These are phyloP conservation scores for Phytopythium chamaehyphon DNA, from an alignment of 352 stramenopile genomes.

Conservation along the genomic window DNA sequence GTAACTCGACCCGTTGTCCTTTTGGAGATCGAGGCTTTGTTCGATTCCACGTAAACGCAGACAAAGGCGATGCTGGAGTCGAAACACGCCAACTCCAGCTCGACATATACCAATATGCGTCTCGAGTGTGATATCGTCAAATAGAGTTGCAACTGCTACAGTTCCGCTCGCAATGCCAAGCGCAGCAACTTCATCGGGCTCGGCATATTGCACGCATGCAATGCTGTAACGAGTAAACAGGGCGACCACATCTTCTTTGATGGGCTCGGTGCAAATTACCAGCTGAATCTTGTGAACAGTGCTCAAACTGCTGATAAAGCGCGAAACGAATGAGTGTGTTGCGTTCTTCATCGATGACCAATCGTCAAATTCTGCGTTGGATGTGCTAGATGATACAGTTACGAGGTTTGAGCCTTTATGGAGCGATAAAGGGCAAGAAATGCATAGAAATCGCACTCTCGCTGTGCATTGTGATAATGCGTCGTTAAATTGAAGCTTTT, in stretches of 20 bases:
- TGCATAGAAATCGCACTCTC: conserved; percentile 33
- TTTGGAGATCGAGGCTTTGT: not conserved
- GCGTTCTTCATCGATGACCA: conserved; percentile 24
- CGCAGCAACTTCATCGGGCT: conserved; percentile 40
- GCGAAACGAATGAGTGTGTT: conserved; percentile 21
- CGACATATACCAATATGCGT: conserved; percentile 36
- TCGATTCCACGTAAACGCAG: conserved; percentile 33
- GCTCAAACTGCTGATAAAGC: conserved; percentile 20
- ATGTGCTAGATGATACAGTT: conserved; percentile 11
- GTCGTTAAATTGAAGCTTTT: conserved; percentile 17
- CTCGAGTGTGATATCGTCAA: conserved; percentile 31
- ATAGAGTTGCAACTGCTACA: conserved; percentile 39
- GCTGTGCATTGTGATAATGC: not conserved
- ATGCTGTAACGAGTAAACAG: conserved; percentile 40
- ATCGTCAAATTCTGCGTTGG: conserved; percentile 7
- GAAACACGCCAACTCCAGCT: conserved; percentile 20
- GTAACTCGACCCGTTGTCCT: not conserved
- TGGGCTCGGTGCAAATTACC: conserved; percentile 38
- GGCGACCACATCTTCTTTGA: conserved; percentile 39
- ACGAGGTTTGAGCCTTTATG: conserved; percentile 33
- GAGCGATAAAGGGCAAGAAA: conserved; percentile 33
- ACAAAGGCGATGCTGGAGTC: conserved; percentile 35
- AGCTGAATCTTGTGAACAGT: conserved; percentile 25
- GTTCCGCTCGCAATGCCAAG: conserved; percentile 37
- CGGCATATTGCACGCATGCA: conserved; percentile 57